Conservation (phyloP, 108 stramenopile species). For the Heterococcus sp. region DNA sequence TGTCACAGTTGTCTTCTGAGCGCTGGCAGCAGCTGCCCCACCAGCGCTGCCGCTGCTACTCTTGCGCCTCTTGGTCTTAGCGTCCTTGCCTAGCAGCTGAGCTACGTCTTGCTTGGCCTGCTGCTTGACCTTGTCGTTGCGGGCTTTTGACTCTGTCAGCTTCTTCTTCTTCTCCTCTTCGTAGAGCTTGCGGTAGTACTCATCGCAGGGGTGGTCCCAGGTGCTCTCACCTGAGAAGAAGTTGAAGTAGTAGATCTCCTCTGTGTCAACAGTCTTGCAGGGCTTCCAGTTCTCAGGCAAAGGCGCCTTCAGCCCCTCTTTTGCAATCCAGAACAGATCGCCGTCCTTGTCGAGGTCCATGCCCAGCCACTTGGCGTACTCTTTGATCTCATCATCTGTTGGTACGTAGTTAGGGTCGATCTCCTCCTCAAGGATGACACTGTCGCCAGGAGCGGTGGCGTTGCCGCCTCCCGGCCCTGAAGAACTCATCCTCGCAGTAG, state of each 20-base stretch:
- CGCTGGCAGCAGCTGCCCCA: background rate
- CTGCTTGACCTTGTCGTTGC: conserved; percentile 39
- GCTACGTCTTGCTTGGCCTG: conserved; percentile 36
- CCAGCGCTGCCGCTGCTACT: background rate
- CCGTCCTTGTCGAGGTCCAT: conserved; percentile 61
- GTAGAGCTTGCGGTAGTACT: conserved; percentile 62
- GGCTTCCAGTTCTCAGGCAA: conserved; percentile 69
- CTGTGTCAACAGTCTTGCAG: conserved; percentile 61
- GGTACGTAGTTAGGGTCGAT: conserved; percentile 68
- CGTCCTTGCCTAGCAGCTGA: conserved; percentile 6
- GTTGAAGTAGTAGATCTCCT: conserved; percentile 71
- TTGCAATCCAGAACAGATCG: conserved; percentile 65
- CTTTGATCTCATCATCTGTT: conserved; percentile 51
- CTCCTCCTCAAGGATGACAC: conserved; percentile 61
- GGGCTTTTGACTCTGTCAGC: conserved; percentile 24
- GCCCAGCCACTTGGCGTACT: conserved; percentile 70
- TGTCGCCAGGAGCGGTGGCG: conserved; percentile 4
- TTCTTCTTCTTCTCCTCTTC: conserved; percentile 65
- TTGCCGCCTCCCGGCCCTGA: background rate
- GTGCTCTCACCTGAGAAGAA: conserved; percentile 63
- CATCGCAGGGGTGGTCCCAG: conserved; percentile 71
- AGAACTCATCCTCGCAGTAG: background rate
- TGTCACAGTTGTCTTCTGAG: background rate
- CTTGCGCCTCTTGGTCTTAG: background rate
- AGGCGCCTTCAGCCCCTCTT: conserved; percentile 67